A percentile compares a stretch with the other conserved stretches of the same genome.
Conservation (phyloP, 2,329 filamentous ascomycete genomes). For the Talaromyces sp. region DNA sequence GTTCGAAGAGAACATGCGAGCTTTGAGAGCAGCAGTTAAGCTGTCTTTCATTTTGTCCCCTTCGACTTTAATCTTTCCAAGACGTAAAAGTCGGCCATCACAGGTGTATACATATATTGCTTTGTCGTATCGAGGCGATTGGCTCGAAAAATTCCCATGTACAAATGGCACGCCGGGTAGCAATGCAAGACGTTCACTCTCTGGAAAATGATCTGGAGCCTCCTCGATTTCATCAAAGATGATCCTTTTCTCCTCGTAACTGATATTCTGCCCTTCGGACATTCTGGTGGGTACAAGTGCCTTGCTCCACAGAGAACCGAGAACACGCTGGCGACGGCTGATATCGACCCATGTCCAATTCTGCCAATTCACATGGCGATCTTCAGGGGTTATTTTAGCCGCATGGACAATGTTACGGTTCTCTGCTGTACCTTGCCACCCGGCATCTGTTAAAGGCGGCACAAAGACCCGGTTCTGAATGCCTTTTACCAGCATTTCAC, state of each 20-base stretch:
- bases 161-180: constrained; percentile 34
- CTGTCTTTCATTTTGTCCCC: constrained; percentile 30
- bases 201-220: constrained; percentile 12
- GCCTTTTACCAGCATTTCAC: constrained; percentile 61
- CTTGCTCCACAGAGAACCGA: constrained; percentile 62
- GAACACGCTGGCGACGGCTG: constrained; percentile 49
- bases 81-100: constrained; percentile 29
- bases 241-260: constrained; percentile 27
- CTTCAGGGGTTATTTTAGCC: constrained; percentile 63
- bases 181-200: constrained; percentile 19
- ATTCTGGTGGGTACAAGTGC: constrained; percentile 21
- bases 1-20: constrained; percentile 29
- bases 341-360: constrained; percentile 52
- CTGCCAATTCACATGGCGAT: constrained; percentile 58
- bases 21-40: constrained; percentile 33
- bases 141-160: constrained; percentile 17
- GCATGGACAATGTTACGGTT: constrained; percentile 48
- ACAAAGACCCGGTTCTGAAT: constrained; percentile 61
- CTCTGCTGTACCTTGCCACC: constrained; percentile 20
- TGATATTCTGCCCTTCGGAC: constrained; percentile 10
- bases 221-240: constrained; percentile 33
- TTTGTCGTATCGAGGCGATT: constrained; percentile 21
- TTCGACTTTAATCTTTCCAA: constrained; percentile 37
- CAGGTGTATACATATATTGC: constrained; percentile 31
- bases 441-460: constrained; percentile 45